A percentile compares a stretch with the other conserved stretches of the same genome.
Evolutionary conservation across 805 yeast genomes (phyloP).

Genomic region (Pichia manshurica): DNA sequence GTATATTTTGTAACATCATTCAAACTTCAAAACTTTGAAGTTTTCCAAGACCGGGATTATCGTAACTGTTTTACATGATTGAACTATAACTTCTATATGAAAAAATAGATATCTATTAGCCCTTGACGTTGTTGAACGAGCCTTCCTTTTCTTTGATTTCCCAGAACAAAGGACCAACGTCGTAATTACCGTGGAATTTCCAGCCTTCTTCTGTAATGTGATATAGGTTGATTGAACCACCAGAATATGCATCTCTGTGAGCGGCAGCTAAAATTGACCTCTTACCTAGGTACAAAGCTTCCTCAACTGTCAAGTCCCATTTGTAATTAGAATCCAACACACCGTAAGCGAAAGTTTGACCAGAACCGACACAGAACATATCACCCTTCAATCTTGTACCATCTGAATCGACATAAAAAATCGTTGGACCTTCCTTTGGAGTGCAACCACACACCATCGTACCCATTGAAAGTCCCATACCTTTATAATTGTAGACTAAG

Average conservation of each 20-base stretch:
- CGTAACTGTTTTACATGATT: too few species aligned
- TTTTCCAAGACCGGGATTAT: neutral
- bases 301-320: constrained; percentile 91
- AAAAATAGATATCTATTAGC: constrained; percentile 21
- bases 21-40: neutral
- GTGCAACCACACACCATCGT: constrained; percentile 98
- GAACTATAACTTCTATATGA: neutral
- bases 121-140: constrained; percentile 78
- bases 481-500: constrained; percentile 88
- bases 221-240: constrained; percentile 90
- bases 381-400: constrained; percentile 95
- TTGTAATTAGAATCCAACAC: constrained; percentile 87
- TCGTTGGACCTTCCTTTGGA: constrained; percentile 89
- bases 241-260: constrained; percentile 97
- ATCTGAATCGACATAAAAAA: constrained; percentile 94
- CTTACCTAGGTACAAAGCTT: constrained; percentile 89
- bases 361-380: constrained; percentile 95
- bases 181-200: constrained; percentile 92
- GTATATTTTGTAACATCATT: neutral
- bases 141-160: constrained; percentile 82
- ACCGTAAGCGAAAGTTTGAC: constrained; percentile 99
- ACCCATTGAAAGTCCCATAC: constrained; percentile 99
- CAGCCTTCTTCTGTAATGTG: constrained; percentile 94
- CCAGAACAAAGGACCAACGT: constrained; percentile 89
- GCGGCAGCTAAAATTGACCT: constrained; percentile 96